Percentiles rank a stretch among this genome's conserved stretches.
These are phyloP conservation scores for Zygnema circumcarinatum DNA, from an alignment of 139 green algal species.

Conservation along the genomic window DNA sequence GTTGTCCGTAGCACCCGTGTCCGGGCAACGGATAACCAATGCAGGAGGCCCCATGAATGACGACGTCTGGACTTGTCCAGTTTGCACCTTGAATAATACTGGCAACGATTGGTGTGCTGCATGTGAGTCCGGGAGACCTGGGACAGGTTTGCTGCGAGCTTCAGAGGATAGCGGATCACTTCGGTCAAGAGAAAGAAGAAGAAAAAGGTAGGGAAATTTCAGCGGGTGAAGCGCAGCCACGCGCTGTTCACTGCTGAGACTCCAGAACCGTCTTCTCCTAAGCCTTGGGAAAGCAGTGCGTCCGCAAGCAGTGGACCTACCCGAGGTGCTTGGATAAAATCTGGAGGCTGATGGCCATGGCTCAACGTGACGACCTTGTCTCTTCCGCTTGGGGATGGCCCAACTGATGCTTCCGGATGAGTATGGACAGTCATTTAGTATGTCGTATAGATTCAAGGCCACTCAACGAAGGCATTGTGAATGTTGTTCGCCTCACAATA, in stretches of 20 bases:
- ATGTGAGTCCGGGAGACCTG: slow-evolving; percentile 18
- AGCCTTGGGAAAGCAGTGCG: background rate
- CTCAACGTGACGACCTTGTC: background rate
- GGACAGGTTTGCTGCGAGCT: background rate
- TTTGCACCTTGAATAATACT: slow-evolving; percentile 40
- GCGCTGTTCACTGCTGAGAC: background rate
- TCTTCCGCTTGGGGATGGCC: background rate
- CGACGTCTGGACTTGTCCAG: slow-evolving; percentile 17
- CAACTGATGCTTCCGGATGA: no score
- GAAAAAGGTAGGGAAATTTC: slow-evolving; percentile 2
- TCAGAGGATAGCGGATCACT: background rate
- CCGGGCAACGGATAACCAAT: background rate
- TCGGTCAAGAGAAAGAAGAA: background rate
- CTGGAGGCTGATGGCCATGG: background rate
- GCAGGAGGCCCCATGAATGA: background rate
- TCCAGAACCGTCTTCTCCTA: background rate
- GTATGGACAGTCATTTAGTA: no score
- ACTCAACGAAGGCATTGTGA: no score
- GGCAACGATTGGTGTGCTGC: background rate
- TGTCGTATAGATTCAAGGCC: no score
- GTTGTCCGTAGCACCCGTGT: background rate
- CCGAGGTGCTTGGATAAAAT: slow-evolving; percentile 17
- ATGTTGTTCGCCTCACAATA: no score
- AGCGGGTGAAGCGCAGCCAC: slow-evolving; percentile 21
- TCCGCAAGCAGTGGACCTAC: background rate